Conservation (phyloP, 805 yeast species). For the Candida rishiriensis region DNA sequence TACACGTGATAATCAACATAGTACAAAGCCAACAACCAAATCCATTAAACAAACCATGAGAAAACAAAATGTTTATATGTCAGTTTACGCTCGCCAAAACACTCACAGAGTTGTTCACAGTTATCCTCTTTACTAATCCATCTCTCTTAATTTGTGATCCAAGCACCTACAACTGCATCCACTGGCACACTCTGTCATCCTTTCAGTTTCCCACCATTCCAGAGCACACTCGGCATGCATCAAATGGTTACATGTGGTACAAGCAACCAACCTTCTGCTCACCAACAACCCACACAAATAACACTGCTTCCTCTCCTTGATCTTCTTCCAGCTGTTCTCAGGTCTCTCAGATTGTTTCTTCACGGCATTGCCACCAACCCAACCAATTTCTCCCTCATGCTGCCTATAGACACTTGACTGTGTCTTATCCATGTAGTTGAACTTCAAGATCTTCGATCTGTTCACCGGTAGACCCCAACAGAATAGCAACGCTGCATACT, state of each 20-base stretch:
- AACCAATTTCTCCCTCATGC: constrained; percentile 27
- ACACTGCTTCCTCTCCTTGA: constrained; percentile 41
- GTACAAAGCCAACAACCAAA: not conserved
- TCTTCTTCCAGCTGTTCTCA: constrained; percentile 9
- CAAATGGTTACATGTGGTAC: constrained; percentile 74
- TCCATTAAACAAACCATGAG: no score
- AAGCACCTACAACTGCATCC: constrained; percentile 84
- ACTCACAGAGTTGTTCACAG: not conserved
- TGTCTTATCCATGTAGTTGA: constrained; percentile 37
- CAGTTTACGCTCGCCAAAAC: not conserved
- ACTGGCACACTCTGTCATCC: constrained; percentile 59
- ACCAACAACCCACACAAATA: constrained; percentile 61
- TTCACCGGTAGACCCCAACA: constrained; percentile 83
- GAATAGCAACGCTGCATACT: constrained; percentile 73
- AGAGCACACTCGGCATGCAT: constrained; percentile 75
- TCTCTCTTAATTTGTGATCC: constrained; percentile 16
- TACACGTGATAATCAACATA: no score
- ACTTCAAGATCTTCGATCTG: constrained; percentile 72
- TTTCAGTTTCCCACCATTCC: constrained; percentile 64
- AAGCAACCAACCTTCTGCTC: constrained; percentile 55
- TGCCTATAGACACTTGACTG: constrained; percentile 13
- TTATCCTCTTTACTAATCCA: constrained; percentile 1
- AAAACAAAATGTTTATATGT: no score
- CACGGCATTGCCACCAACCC: constrained; percentile 20
- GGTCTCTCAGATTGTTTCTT: constrained; percentile 7